phyloP scores from a whole-genome alignment of 2,329 filamentous ascomycete genomes.

The Chalara sp. region DNA sequence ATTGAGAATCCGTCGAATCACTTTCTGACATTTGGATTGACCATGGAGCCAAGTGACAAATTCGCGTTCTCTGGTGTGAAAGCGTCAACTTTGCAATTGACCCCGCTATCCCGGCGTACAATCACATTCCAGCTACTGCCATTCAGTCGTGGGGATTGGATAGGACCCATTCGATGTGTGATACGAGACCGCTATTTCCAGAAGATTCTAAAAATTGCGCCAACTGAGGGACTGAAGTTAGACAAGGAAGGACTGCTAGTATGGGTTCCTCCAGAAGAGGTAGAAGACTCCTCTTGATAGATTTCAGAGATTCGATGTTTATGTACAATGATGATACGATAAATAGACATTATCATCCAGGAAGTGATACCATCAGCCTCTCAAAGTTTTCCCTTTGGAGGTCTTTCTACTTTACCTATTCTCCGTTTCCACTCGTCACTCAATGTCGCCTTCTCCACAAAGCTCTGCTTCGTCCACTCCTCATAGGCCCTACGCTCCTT shows the following conservation, averaged over 20 bases:
- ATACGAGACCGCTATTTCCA: slow-evolving; percentile 91
- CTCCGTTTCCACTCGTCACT: slow-evolving; percentile 44
- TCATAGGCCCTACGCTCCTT: neutral
- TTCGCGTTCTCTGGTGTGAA: slow-evolving; percentile 93
- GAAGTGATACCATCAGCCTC: no score
- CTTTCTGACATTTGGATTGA: slow-evolving; percentile 86
- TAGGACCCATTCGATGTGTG: slow-evolving; percentile 60
- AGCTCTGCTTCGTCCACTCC: slow-evolving; percentile 43
- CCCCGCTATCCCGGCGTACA: slow-evolving; percentile 71
- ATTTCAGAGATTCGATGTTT: no score
- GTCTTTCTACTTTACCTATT: slow-evolving; percentile 10
- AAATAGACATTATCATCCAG: neutral
- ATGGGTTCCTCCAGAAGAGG: slow-evolving; percentile 46
- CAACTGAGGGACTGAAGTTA: slow-evolving; percentile 64
- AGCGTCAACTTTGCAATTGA: slow-evolving; percentile 68
- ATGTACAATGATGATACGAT: slow-evolving; percentile 2
- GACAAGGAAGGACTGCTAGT: slow-evolving; percentile 58
- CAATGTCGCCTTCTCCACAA: slow-evolving; percentile 49
- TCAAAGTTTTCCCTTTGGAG: slow-evolving; percentile 1
- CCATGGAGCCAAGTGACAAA: slow-evolving; percentile 85
- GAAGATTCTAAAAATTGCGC: slow-evolving; percentile 75
- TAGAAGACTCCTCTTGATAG: neutral
- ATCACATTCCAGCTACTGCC: slow-evolving; percentile 72
- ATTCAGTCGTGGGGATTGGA: slow-evolving; percentile 57
- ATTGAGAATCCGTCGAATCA: slow-evolving; percentile 94